Conservation (phyloP, 345 rosid species). For the Aquilaria yunnanensis region DNA sequence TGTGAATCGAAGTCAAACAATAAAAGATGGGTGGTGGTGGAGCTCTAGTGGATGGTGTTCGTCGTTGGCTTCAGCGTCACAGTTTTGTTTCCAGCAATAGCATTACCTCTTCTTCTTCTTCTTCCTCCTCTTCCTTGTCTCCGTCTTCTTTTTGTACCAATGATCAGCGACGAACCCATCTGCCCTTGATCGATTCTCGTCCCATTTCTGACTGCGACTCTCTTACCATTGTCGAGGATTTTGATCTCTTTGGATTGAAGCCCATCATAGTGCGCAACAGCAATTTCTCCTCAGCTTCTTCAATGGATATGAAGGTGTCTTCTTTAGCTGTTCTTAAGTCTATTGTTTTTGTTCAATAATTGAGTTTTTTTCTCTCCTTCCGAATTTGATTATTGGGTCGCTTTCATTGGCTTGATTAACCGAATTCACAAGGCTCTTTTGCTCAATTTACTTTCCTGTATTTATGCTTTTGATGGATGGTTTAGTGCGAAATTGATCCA, state of each 20-base stretch:
- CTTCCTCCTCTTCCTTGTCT: constrained; percentile 2
- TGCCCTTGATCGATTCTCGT: no score
- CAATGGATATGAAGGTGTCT: constrained; percentile 81
- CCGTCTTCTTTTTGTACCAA: neutral
- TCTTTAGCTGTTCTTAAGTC: constrained; percentile 5
- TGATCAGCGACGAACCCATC: no score
- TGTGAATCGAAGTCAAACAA: constrained; percentile 8
- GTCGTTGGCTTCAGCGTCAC: constrained; percentile 88
- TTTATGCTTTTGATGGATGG: no score
- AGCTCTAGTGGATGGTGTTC: constrained; percentile 73
- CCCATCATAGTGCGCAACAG: constrained; percentile 58
- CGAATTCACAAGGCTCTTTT: no score
- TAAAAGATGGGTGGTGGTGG: constrained; percentile 65
- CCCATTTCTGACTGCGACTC: no score
- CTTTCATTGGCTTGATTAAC: no score
- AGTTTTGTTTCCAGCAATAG: constrained; percentile 23
- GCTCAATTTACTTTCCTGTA: no score
- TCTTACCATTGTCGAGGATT: constrained; percentile 29
- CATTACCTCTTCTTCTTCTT: constrained; percentile 6
- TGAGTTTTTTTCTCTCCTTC: neutral
- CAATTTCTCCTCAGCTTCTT: constrained; percentile 18
- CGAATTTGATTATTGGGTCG: neutral
- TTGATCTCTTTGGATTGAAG: constrained; percentile 43
- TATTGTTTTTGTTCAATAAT: neutral
- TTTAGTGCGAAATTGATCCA: no score